phyloP scores from a whole-genome alignment of 192 early-diverging fungal genomes.

The Allomyces arbusculus region DNA sequence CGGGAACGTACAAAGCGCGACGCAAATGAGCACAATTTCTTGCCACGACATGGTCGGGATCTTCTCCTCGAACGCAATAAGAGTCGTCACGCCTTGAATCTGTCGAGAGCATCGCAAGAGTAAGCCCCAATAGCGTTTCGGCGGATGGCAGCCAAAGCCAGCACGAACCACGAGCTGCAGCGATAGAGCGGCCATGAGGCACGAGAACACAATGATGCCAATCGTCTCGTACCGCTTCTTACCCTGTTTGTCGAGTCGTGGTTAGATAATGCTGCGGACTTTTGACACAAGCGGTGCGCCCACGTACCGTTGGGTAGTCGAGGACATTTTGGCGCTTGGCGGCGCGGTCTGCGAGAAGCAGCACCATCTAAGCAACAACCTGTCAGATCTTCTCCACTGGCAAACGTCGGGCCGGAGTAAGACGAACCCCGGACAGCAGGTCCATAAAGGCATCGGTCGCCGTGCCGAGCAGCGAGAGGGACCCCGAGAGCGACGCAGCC shows the following conservation, averaged over 20 bases:
- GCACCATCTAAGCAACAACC: background rate
- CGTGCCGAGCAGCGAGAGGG: slow-evolving; percentile 54
- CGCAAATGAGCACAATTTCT: no score
- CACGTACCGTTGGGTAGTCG: background rate
- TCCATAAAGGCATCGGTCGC: slow-evolving; percentile 72
- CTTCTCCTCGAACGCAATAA: slow-evolving; percentile 16
- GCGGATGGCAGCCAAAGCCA: background rate
- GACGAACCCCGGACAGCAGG: slow-evolving; percentile 39
- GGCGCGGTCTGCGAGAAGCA: background rate
- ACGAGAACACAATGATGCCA: slow-evolving; percentile 58
- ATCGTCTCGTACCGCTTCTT: slow-evolving; percentile 54
- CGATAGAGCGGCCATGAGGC: slow-evolving; percentile 53
- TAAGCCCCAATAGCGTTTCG: background rate
- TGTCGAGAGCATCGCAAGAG: slow-evolving; percentile 2
- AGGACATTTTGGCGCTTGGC: background rate
- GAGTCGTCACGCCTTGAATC: slow-evolving; percentile 40
- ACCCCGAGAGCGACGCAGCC: slow-evolving; percentile 50
- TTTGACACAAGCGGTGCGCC: background rate
- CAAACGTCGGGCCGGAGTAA: slow-evolving; percentile 19
- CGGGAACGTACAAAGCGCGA: slow-evolving; percentile 15
- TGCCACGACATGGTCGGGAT: slow-evolving; percentile 17
- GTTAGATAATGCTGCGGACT: background rate
- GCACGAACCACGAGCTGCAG: slow-evolving; percentile 26
- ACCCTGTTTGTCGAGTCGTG: slow-evolving; percentile 16
- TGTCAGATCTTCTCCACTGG: background rate